Evolutionary conservation across 768 basidiomycete genomes (phyloP).

Genomic region (Podaxis sp.): DNA sequence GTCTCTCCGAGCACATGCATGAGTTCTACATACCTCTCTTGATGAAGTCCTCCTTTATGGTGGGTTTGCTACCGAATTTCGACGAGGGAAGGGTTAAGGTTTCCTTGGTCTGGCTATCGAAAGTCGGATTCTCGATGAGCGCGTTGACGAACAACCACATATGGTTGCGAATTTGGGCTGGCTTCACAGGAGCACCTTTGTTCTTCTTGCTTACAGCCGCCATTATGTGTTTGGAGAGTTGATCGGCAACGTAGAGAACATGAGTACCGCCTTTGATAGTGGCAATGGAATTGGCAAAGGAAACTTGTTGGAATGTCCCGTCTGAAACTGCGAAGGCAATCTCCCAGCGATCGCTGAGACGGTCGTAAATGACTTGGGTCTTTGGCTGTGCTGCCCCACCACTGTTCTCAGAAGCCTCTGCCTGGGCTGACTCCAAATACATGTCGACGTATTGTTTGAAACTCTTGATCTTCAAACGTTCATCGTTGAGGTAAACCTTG

Average conservation of each 20-base stretch:
- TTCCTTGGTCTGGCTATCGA: conserved; percentile 99
- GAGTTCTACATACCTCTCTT: conserved; percentile 72
- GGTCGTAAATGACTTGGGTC: conserved; percentile 79
- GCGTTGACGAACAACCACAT: conserved; percentile 99
- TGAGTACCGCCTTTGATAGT: conserved; percentile 97
- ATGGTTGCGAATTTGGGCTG: conserved; percentile 92
- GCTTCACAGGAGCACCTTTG: conserved; percentile 92
- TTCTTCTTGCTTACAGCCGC: conserved; percentile 93
- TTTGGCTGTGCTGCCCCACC: conserved; percentile 81
- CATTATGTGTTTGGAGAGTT: conserved; percentile 83
- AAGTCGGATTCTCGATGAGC: conserved; percentile 95
- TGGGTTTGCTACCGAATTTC: conserved; percentile 90
- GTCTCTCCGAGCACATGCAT: not conserved
- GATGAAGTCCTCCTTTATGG: conserved; percentile 87
- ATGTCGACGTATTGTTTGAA: conserved; percentile 98
- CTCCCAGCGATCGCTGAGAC: conserved; percentile 84
- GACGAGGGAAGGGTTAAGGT: conserved; percentile 80
- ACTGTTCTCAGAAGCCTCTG: conserved; percentile 63
- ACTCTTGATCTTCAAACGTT: conserved; percentile 86
- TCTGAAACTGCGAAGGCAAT: conserved; percentile 94
- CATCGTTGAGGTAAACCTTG: conserved; percentile 92
- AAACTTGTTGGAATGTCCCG: conserved; percentile 89
- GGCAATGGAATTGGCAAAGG: conserved; percentile 96
- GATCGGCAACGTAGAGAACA: conserved; percentile 81
- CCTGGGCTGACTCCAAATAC: conserved; percentile 78